Evolutionary conservation across 495 filamentous ascomycete genomes (phyloP), one percentile per base, ranked within the genome.

Genomic region (Penicillium desertorum): DNA sequence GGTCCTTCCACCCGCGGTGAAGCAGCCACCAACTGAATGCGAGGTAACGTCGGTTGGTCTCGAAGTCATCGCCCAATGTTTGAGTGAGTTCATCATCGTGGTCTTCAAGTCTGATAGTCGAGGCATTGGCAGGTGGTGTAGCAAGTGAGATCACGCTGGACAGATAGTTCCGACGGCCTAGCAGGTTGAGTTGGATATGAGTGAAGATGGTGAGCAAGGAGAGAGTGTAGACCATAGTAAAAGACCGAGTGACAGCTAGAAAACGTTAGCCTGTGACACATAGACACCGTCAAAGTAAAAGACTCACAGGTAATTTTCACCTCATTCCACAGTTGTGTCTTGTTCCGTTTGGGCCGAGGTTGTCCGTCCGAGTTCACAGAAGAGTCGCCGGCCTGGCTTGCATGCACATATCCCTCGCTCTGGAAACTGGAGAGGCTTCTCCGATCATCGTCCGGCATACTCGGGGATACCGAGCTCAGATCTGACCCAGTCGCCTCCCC

Each of bases 11-110:
- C 54, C 94, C 94, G 37, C 86, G 84, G 74, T 98, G 91, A 42
- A 99, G 80, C 22, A 99, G 76, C 94, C 94, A 98, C 95, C 95
- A 99, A 67, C 89, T 93, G 71, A 98, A 96, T 50, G 91, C 91
- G 36, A 99, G 81, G 68, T 97, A 99, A 61, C 88, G 87, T 57
- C 91, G 80, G 72, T 98, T 98, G 37, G 92, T 94, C 62, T 96
- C 91, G 61, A 94, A 94, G 70, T 98, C 94, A 63, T 87, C 89
- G 5, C 91, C 90, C 68, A 95, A 89, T 7, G 87, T 84, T 60
- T 89, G 86, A 37, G 88, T 88, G 11, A 83, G 75, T 60, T 88
- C 90, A 66, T 95, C 90, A 62, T 95, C 91, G 64, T 90, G 83
- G 71, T 97, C 92, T 73, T 96, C 91, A 11, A 97, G 79, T 59